Base-by-base conservation (phyloP, 176 grass and related monocot genomes). In the Poa pratensis region DNA sequence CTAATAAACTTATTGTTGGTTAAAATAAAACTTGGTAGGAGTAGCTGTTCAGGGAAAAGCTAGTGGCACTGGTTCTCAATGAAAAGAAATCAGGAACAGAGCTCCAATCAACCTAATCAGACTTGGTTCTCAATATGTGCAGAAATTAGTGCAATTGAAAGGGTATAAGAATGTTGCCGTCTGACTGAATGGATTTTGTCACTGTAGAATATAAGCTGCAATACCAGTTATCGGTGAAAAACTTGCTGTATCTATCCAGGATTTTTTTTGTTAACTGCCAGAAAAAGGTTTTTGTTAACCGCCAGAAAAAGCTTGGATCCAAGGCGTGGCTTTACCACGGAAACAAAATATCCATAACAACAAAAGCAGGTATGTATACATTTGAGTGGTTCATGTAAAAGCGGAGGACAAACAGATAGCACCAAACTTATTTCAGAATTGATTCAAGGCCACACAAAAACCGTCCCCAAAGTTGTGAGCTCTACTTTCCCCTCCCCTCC, bases 141-240 rank as follows among this genome's bases (percentile, higher is more conserved):
- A 3, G 43, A 5, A 75, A 75, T 52, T 7, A 5, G 20, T 57
- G 68, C n/a, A 49, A 67, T 39, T 40, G 81, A 77, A 77, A 76
- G 15, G 52, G 77, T 26, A 53, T 28, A 85, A 70, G 69, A 60
- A 48, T 62, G 82, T 86, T 77, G 18, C 10, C 40, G 71, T 82
- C 52, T 78, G 34, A 86, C 73, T 34, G 64, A 62, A 86, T 82
- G 79, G 78, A 46, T 23, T 78, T 43, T 70, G n/a, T 10, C 37
- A 40, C 9, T 81, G 32, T 18, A 22, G 26, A 27, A 81, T 19
- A n/a, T 48, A 28, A 6, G 42, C 8, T 30, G 50, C 16, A 32
- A 11, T 20, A 79, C 20, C 15, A 50, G 9, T 32, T 45, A 39
- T 11, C 26, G 28, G 27, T 72, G 27, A 86, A 34, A 48, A 16